These are phyloP conservation scores for Trichoderma arundinaceum DNA, from an alignment of 2,329 filamentous ascomycete species.

Conservation along the genomic window DNA sequence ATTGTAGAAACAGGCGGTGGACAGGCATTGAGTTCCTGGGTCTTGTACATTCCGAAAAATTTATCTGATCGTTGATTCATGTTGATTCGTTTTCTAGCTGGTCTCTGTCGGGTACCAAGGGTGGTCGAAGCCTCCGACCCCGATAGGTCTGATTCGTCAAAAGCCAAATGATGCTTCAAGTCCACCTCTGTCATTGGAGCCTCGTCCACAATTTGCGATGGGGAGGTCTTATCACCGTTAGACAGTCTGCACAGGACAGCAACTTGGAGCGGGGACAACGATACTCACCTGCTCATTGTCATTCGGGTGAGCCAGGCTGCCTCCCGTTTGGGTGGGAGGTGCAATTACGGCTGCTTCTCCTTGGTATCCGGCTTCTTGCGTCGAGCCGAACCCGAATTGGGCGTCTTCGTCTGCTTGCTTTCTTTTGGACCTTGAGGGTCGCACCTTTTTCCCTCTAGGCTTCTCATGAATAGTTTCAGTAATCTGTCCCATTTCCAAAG, in stretches of 20 bases:
- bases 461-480: conserved; percentile 20
- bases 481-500: conserved; percentile 16
- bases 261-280: not conserved
- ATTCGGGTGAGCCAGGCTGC: not conserved
- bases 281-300: not conserved
- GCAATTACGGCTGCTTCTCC: not conserved
- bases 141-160: not conserved
- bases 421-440: not conserved
- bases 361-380: not conserved
- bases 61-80: not conserved
- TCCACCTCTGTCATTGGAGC: not conserved
- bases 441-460: conserved; percentile 3
- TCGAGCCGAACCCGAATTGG: not conserved
- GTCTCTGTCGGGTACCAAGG: not conserved
- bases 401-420: not conserved
- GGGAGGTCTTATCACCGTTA: not conserved
- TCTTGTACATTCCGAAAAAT: conserved; percentile 19
- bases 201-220: not conserved
- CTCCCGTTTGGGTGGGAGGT: not conserved
- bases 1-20: not conserved
- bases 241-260: not conserved
- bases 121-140: not conserved
- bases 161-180: not conserved
- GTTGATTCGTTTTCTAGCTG: not conserved
- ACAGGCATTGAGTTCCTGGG: not conserved